These are phyloP conservation scores for Venturia oleaginea DNA, from an alignment of 2,329 filamentous ascomycete species.

Conservation along the genomic window DNA sequence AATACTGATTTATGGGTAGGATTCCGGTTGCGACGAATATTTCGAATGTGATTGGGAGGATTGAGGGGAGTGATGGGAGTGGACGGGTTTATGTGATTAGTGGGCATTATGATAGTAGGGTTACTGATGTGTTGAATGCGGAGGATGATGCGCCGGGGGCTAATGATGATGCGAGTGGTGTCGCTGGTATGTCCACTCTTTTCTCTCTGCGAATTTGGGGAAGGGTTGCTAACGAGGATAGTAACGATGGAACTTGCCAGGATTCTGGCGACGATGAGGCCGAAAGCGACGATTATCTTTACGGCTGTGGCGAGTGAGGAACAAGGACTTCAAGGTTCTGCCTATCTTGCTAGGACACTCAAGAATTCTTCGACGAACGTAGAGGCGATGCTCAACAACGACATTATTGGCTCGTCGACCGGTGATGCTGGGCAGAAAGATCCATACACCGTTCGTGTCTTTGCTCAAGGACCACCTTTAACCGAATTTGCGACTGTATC, in stretches of 20 bases:
- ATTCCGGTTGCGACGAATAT: slow-evolving; percentile 45
- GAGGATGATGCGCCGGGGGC: slow-evolving; percentile 46
- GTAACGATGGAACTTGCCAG: slow-evolving; percentile 48
- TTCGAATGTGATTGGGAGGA: slow-evolving; percentile 44
- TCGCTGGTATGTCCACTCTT: slow-evolving; percentile 29
- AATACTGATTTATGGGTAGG: slow-evolving; percentile 21
- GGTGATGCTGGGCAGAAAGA: slow-evolving; percentile 38
- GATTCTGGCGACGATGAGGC: slow-evolving; percentile 39
- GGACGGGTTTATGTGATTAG: slow-evolving; percentile 45
- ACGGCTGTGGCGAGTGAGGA: slow-evolving; percentile 51
- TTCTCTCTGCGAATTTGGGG: slow-evolving; percentile 15
- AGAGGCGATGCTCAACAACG: slow-evolving; percentile 49
- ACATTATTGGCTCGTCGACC: slow-evolving; percentile 46
- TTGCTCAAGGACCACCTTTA: slow-evolving; percentile 41
- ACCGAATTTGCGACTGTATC: slow-evolving; percentile 33
- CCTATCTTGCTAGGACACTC: slow-evolving; percentile 44
- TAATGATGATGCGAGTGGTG: slow-evolving; percentile 49
- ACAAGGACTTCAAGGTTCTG: slow-evolving; percentile 45
- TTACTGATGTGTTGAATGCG: slow-evolving; percentile 43
- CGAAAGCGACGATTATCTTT: slow-evolving; percentile 46
- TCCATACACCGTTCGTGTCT: slow-evolving; percentile 46
- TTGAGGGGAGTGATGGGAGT: slow-evolving; percentile 41
- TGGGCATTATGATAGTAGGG: slow-evolving; percentile 48
- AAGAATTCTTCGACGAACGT: slow-evolving; percentile 45
- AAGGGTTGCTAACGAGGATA: background rate